Evolutionary conservation across 2,329 filamentous ascomycete species (phyloP).

Genomic region (Rutstroemia sydowiana): DNA sequence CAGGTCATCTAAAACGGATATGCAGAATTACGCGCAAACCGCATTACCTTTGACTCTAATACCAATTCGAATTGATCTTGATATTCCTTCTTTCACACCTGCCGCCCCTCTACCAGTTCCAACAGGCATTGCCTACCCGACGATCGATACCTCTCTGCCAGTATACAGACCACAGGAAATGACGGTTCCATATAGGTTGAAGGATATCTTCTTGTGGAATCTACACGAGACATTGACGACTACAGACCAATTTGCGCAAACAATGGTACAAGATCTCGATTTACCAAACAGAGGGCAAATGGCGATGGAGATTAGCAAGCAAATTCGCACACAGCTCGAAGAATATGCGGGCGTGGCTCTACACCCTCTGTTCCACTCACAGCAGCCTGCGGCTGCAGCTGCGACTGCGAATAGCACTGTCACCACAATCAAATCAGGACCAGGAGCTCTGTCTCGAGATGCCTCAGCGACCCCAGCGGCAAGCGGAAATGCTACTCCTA

Average conservation of each 20-base stretch:
- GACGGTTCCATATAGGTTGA: slow-evolving; percentile 78
- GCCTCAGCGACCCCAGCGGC: slow-evolving; percentile 37
- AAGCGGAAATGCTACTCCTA: slow-evolving; percentile 51
- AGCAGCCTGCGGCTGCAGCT: no score
- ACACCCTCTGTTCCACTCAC: slow-evolving; percentile 79
- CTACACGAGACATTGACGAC: slow-evolving; percentile 90
- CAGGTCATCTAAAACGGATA: slow-evolving; percentile 45
- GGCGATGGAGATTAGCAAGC: slow-evolving; percentile 77
- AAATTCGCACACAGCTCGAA: slow-evolving; percentile 90
- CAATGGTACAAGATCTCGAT: slow-evolving; percentile 86
- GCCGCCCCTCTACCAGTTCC: slow-evolving; percentile 57
- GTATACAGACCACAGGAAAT: slow-evolving; percentile 74
- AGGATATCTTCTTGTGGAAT: slow-evolving; percentile 97
- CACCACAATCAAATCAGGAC: slow-evolving; percentile 27
- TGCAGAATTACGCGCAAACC: slow-evolving; percentile 57
- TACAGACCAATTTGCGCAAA: slow-evolving; percentile 90
- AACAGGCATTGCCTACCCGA: slow-evolving; percentile 47
- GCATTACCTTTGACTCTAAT: slow-evolving; percentile 83
- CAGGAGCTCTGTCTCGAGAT: slow-evolving; percentile 29
- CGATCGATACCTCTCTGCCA: slow-evolving; percentile 64
- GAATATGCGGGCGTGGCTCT: slow-evolving; percentile 93
- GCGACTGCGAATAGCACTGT: slow-evolving; percentile 28
- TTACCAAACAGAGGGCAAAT: slow-evolving; percentile 66
- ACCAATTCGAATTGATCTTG: slow-evolving; percentile 92
- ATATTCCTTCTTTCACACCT: slow-evolving; percentile 72